phyloP scores from a whole-genome alignment of 495 filamentous ascomycete species.

The Lasiosphaeria hispida region DNA sequence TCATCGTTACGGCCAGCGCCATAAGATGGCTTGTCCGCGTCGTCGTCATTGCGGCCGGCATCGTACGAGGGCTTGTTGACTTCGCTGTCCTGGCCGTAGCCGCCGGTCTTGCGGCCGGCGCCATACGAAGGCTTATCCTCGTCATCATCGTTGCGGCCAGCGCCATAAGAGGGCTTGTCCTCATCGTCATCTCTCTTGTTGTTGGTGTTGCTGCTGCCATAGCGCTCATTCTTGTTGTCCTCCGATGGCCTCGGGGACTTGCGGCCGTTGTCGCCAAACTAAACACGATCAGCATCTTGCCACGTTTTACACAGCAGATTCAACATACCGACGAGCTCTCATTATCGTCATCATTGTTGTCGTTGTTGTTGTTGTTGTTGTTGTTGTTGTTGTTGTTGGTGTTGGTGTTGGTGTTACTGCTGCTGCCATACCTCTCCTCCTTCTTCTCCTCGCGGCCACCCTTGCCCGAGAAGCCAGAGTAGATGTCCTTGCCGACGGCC shows the following conservation, averaged over 20 bases:
- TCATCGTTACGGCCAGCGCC: background rate
- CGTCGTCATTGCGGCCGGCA: background rate
- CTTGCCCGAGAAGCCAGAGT: conserved; percentile 2
- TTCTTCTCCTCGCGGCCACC: background rate
- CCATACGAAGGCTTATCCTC: background rate
- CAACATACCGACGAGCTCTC: background rate
- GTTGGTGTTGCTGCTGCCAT: background rate
- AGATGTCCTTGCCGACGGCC: conserved; percentile 15
- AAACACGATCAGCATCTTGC: no score
- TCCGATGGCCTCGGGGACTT: no score
- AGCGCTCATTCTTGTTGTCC: background rate
- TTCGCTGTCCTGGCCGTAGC: background rate
- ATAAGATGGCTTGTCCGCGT: background rate
- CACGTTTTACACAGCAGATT: no score
- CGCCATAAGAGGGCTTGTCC: background rate
- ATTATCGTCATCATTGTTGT: background rate
- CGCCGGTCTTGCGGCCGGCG: background rate
- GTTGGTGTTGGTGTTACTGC: conserved; percentile 5
- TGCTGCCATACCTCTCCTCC: background rate
- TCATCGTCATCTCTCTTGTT: background rate
- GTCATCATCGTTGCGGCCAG: background rate
- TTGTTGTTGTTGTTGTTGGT: background rate
- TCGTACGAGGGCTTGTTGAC: background rate
- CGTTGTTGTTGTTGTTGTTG: background rate
- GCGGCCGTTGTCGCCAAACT: no score